A percentile compares a stretch with the other conserved stretches of the same genome.
Evolutionary conservation across 164 flowering plant genomes (phyloP).

Genomic region (Euptelea pleiosperma): DNA sequence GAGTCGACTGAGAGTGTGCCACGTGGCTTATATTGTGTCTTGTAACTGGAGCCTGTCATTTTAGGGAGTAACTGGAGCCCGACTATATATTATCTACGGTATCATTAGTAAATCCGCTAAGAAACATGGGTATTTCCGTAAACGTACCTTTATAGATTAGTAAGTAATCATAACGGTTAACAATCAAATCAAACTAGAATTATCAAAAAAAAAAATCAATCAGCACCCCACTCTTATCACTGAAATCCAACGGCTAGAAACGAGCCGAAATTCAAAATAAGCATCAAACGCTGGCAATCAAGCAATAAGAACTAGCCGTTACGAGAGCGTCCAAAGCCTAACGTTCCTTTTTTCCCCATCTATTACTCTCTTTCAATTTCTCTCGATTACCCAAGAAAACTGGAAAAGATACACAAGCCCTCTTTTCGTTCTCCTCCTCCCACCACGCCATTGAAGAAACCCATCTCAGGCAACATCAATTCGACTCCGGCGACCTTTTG

Average conservation of each 20-base stretch:
- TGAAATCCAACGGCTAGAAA: not conserved
- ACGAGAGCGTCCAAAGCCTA: constrained; percentile 41
- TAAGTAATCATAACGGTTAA: too few relatives aligned
- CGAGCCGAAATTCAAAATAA: constrained; percentile 10
- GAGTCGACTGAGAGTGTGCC: too few relatives aligned
- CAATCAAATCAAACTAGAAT: not conserved
- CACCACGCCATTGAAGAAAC: not conserved
- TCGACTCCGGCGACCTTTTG: not conserved
- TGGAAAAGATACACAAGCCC: constrained; percentile 2
- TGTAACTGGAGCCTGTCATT: too few relatives aligned
- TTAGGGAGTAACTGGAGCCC: too few relatives aligned
- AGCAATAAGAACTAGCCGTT: constrained; percentile 63
- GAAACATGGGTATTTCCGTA: too few relatives aligned
- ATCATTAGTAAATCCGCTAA: too few relatives aligned
- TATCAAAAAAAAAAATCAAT: constrained; percentile 2
- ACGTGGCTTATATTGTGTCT: too few relatives aligned
- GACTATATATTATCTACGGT: too few relatives aligned
- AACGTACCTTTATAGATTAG: too few relatives aligned
- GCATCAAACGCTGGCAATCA: constrained; percentile 6
- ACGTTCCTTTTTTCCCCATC: constrained; percentile 32
- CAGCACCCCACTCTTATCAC: too few relatives aligned
- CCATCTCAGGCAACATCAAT: not conserved
- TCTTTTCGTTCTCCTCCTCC: not conserved
- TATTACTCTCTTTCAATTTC: not conserved
- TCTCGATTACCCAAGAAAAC: constrained; percentile 3